Conservation (phyloP, 2,329 filamentous ascomycete species). For the Cercospora berteroae region DNA sequence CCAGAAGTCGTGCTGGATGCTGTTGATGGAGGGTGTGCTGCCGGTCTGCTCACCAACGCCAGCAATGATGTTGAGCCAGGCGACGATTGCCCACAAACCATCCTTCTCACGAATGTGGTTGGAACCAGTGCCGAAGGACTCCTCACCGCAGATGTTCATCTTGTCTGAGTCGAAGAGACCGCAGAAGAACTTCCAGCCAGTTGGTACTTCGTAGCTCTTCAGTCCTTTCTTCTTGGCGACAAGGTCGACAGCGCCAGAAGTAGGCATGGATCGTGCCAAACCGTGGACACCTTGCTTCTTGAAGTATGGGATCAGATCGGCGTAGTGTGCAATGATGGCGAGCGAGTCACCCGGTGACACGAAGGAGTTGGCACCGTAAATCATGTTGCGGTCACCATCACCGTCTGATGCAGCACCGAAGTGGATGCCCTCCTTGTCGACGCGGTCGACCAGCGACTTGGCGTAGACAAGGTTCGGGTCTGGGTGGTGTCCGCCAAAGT, state of each 20-base stretch:
- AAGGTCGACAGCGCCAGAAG: constrained; percentile 89
- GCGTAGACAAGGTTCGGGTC: constrained; percentile 98
- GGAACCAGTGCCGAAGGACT: constrained; percentile 95
- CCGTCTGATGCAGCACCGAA: constrained; percentile 96
- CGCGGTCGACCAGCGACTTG: constrained; percentile 87
- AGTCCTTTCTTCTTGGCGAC: constrained; percentile 94
- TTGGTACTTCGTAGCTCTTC: constrained; percentile 92
- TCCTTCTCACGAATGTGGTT: constrained; percentile 99
- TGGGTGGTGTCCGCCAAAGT: constrained; percentile 96
- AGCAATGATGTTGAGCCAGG: constrained; percentile 98
- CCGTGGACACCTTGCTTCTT: constrained; percentile 95
- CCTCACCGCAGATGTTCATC: constrained; percentile 97
- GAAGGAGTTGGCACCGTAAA: constrained; percentile 94
- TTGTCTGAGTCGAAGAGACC: constrained; percentile 91
- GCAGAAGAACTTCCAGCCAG: constrained; percentile 99
- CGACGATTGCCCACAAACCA: constrained; percentile 93
- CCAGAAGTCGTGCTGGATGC: constrained; percentile 98
- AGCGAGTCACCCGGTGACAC: constrained; percentile 96
- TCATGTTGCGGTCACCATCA: constrained; percentile 99
- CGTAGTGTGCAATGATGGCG: constrained; percentile 96
- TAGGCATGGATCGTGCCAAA: constrained; percentile 95
- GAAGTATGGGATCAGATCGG: constrained; percentile 96
- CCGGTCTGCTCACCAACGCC: constrained; percentile 80
- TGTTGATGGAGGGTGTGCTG: constrained; percentile 84
- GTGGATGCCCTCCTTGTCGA: constrained; percentile 86